A percentile compares a stretch with the other conserved stretches of the same genome.
Evolutionary conservation across 352 stramenopile species (phyloP).

Genomic region (Lagenidium giganteum): DNA sequence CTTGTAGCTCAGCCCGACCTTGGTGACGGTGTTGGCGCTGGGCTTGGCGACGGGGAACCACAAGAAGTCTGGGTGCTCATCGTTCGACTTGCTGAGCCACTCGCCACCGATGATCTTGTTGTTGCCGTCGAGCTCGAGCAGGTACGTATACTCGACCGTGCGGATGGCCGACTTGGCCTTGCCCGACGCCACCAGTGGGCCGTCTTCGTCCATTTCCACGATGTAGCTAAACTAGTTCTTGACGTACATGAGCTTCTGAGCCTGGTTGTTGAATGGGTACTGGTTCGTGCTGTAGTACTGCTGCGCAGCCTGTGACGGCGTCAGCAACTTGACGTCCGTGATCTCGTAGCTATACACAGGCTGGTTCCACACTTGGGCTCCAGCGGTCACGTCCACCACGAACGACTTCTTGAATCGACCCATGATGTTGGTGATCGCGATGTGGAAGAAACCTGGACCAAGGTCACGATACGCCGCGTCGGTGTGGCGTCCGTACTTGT

Average conservation of each 20-base stretch:
- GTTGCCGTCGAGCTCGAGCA: slow-evolving; percentile 47
- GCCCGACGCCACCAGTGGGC: slow-evolving; percentile 32
- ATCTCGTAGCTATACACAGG: slow-evolving; percentile 29
- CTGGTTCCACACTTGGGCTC: slow-evolving; percentile 15
- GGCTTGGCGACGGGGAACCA: slow-evolving; percentile 30
- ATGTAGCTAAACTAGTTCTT: slow-evolving; percentile 51
- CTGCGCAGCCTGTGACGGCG: not conserved
- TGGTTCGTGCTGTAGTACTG: not conserved
- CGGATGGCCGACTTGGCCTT: slow-evolving; percentile 37
- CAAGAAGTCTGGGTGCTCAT: slow-evolving; percentile 49
- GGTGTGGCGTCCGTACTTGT: slow-evolving; percentile 2
- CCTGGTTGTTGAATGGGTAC: slow-evolving; percentile 58
- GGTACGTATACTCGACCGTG: slow-evolving; percentile 45
- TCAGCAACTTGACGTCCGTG: not conserved
- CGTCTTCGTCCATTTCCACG: slow-evolving; percentile 37
- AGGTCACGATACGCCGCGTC: slow-evolving; percentile 1
- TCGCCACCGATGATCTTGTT: slow-evolving; percentile 57
- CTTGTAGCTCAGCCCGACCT: not conserved
- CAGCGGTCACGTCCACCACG: slow-evolving; percentile 2
- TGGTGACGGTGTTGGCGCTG: not conserved
- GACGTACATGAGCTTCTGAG: slow-evolving; percentile 36
- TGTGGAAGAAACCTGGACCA: slow-evolving; percentile 6
- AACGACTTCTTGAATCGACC: not conserved
- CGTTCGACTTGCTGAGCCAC: slow-evolving; percentile 41
- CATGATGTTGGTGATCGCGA: slow-evolving; percentile 10